Conservation (phyloP, 768 basidiomycete species). For the Postia placenta region DNA sequence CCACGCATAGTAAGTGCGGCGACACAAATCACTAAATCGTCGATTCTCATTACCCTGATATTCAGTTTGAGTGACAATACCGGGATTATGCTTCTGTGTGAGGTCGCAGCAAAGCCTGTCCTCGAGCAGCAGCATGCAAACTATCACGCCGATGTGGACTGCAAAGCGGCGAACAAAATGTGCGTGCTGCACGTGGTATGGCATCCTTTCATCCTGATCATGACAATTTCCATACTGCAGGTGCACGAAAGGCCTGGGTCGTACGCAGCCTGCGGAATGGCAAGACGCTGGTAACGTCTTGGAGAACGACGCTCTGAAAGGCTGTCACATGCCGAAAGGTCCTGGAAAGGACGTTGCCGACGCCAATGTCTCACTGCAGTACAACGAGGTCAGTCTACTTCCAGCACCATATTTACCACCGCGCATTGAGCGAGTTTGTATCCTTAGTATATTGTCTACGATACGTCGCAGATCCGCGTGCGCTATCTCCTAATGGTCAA, state of each 20-base stretch:
- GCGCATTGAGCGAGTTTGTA: neutral
- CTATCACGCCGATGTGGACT: conserved; percentile 44
- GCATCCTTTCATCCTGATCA: neutral
- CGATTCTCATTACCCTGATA: neutral
- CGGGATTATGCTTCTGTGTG: conserved; percentile 55
- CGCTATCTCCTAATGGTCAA: conserved; percentile 54
- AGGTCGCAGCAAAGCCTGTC: conserved; percentile 53
- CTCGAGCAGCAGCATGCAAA: conserved; percentile 39
- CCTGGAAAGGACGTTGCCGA: conserved; percentile 27
- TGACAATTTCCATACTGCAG: conserved; percentile 22
- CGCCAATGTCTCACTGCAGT: conserved; percentile 32
- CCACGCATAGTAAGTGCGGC: conserved; percentile 37
- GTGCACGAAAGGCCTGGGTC: conserved; percentile 50
- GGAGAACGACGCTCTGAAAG: conserved; percentile 41
- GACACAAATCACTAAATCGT: neutral
- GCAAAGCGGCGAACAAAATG: conserved; percentile 35
- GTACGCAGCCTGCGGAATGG: conserved; percentile 47
- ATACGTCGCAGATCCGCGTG: conserved; percentile 49
- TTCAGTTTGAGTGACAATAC: conserved; percentile 43
- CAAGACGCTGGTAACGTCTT: conserved; percentile 51
- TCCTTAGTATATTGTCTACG: conserved; percentile 56
- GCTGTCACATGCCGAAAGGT: conserved; percentile 59
- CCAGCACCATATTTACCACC: neutral
- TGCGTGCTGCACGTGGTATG: conserved; percentile 16
- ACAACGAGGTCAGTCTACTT: conserved; percentile 46